Evolutionary conservation across 2,329 filamentous ascomycete genomes (phyloP).

Genomic region (Penicillium sp.): DNA sequence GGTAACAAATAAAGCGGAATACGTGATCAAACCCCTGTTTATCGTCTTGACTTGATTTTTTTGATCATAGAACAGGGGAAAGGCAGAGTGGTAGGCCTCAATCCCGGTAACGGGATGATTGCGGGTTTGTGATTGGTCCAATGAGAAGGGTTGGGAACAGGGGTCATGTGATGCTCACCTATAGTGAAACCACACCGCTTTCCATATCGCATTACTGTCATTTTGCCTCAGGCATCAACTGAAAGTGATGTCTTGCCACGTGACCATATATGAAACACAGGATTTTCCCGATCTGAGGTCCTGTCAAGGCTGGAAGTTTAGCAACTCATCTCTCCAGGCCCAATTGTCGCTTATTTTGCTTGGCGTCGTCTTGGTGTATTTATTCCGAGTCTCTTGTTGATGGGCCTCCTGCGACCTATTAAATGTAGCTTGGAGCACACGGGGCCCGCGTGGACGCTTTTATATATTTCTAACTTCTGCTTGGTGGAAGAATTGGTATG

Average conservation of each 20-base stretch:
- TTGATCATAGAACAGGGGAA: background rate
- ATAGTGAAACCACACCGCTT: background rate
- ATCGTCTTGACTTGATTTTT: background rate
- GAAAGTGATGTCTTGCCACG: accelerated
- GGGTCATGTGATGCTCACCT: background rate
- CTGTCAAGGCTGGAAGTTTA: too few relatives aligned
- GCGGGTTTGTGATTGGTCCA: slow-evolving; percentile 2
- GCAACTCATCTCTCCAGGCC: background rate
- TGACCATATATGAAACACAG: background rate
- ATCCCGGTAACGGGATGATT: slow-evolving; percentile 11
- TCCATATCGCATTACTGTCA: background rate
- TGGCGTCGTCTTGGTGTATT: background rate
- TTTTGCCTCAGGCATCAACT: background rate
- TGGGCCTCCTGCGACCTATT: background rate
- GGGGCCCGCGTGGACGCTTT: background rate
- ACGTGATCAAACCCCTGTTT: background rate
- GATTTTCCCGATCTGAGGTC: background rate
- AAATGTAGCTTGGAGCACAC: background rate
- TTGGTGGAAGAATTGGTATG: background rate
- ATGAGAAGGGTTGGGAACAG: background rate
- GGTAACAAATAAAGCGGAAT: background rate
- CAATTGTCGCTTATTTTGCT: background rate
- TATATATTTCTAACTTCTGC: background rate
- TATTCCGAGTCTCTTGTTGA: background rate
- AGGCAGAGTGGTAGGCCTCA: background rate